phyloP scores from a whole-genome alignment of 192 early-diverging fungal genomes.

The Piromyces sp. region DNA sequence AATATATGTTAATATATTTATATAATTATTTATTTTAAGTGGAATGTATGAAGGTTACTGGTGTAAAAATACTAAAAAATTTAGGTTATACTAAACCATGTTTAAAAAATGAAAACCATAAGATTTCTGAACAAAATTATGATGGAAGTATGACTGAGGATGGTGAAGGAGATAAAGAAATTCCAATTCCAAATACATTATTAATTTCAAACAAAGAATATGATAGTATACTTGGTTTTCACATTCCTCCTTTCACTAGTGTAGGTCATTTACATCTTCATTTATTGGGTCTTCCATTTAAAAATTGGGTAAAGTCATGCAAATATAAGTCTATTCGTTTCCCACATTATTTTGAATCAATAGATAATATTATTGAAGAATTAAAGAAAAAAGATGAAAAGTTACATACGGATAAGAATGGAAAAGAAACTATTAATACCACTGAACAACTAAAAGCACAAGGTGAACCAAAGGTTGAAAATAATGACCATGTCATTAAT shows the following conservation, averaged over 20 bases:
- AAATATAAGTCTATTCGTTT: conserved; percentile 8
- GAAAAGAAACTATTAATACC: not conserved
- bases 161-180: not conserved
- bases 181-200: not conserved
- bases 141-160: not conserved
- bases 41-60: not conserved
- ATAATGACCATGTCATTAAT: not conserved
- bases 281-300: conserved; percentile 33
- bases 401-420: not conserved
- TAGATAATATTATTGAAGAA: not conserved
- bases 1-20: no score
- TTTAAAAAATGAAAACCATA: not conserved
- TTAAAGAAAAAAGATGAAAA: not conserved
- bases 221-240: conserved; percentile 32
- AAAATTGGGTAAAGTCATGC: conserved; percentile 8
- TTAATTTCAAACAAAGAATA: not conserved
- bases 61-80: not conserved
- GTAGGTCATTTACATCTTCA: conserved; percentile 55
- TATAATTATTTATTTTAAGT: not conserved
- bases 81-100: not conserved
- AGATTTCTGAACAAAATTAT: not conserved
- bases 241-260: conserved; percentile 49
- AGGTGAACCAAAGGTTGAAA: not conserved
- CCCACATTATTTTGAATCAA: not conserved
- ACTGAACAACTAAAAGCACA: not conserved